Evolutionary conservation across 2,329 filamentous ascomycete species (phyloP).

Genomic region (Trichoderma sp.): DNA sequence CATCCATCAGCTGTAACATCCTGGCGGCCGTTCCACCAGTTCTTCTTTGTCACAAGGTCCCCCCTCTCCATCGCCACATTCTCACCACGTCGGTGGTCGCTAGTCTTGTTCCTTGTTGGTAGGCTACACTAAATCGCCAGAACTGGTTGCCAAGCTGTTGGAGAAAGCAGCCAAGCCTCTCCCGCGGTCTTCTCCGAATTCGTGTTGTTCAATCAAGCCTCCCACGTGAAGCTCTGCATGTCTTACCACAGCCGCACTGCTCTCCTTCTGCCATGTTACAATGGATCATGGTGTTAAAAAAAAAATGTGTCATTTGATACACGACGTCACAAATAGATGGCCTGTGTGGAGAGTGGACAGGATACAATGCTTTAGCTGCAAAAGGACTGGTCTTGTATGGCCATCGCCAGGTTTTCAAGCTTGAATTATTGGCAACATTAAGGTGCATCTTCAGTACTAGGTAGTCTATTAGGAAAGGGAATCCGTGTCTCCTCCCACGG

Average conservation of each 20-base stretch:
- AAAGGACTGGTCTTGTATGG: background rate
- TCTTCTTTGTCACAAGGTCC: background rate
- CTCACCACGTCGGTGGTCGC: background rate
- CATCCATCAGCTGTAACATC: background rate
- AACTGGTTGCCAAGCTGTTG: background rate
- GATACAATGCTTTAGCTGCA: background rate
- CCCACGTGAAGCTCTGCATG: conserved; percentile 7
- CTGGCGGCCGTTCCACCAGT: background rate
- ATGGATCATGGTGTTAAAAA: background rate
- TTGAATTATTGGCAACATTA: background rate
- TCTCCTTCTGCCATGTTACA: background rate
- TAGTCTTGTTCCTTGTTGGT: background rate
- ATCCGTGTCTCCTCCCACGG: background rate
- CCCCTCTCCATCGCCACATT: background rate
- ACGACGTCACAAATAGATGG: background rate
- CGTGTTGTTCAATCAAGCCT: background rate
- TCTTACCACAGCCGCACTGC: conserved; percentile 12
- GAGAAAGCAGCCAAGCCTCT: background rate
- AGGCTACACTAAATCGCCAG: background rate
- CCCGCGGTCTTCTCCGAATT: background rate
- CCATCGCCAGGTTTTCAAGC: background rate
- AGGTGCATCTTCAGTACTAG: background rate
- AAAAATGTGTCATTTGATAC: background rate
- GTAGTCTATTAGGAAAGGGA: background rate
- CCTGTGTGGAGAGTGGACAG: background rate